Evolutionary conservation across 208 protist genomes (phyloP), one percentile per base, ranked within the genome.

Genomic region (Phytomonas serpens): DNA sequence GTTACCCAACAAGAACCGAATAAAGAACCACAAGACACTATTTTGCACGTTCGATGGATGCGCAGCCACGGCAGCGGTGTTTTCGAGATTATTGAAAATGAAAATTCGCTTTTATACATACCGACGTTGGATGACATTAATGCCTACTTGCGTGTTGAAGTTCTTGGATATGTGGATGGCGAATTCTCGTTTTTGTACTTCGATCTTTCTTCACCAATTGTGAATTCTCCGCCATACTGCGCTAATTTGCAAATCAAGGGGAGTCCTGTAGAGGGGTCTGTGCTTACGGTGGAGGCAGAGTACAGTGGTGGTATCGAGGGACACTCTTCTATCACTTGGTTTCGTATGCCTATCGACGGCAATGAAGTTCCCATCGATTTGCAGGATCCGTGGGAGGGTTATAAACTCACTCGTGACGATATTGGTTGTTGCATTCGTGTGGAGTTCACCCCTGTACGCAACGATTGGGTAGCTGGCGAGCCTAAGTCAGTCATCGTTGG

Each of bases 31-130:
- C 62, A 66, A 34, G 66, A 74, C 51, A 96, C 93, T 5, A 91
- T 97, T 71, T 78, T 97, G 51, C 86, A 94, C 80, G 92, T 97
- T 76, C 90, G 93, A 64, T 97, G 93, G 91, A 93, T 96, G 88
- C 85, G 84, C 74, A 93, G 87, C 79, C 79, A 77, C 67, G 75
- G 74, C 31, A 78, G 67, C 64, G 90, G 90, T 64, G 79, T 80
- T 69, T 97, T 89, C 76, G 84, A 92, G 70, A 77, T 96, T 47
- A 92, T 97, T 69, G 90, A 97, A 72, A 88, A 88, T 64, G 84
- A 95, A 74, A 93, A 94, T 83, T 76, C 79, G 0, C 84, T 96
- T 29, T 70, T 66, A 32, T 97, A 96, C 80, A 87, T 72, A 2
- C 93, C 91, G 19, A 84, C 78, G 19, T 77, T 77, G 32, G 80